Base-by-base conservation (phyloP, 129 eudicot genomes). In the Calendula officinalis region DNA sequence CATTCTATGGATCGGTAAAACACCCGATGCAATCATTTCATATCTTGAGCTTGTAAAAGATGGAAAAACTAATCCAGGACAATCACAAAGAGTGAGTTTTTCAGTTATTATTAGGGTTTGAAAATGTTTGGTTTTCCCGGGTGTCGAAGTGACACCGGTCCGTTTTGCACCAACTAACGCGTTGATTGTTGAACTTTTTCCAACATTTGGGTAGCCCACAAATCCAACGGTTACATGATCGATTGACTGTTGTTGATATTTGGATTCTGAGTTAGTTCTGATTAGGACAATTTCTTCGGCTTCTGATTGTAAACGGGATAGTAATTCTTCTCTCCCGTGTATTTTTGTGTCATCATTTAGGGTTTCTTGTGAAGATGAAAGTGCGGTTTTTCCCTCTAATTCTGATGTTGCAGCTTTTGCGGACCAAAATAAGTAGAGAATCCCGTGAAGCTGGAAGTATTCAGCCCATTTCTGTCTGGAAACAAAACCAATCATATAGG, bases 61-160 rank as follows among this genome's bases (percentile, higher is more conserved):
- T 10, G 98, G 96, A 33, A 92, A 92, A 8, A 92, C 95, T 57
- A 92, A 77, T 60, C 98, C 98, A 5, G 95, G 98, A 66, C 98
- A 88, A 77, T 92, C 98, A 33, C 98, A 92, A 7, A 92, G 63
- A 30, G 91, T 88, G 8, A 92, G 87, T 62, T 85, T 81, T 39
- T 83, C 95, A 2, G 98, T 78, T 7, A 92, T 92, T 30, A 85
- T 88, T 4, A 6, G 88, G 46, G 98, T 92, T 51, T 92, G 98
- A 67, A 92, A 92, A 77, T 92, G 98, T 67, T 92, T 92, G 9
- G 98, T 92, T 80, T 92, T 92, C 12, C 98, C 98, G 0, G 98
- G 98, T 35, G 98, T 92, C 37, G 94, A 85, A 5, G 98, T 92
- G 0, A 92, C 96, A 22, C 98, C 98, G 4, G 96, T 83, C 44